Conservation (phyloP, 805 yeast species). For the Cyberlindnera xishuangbannaensis region DNA sequence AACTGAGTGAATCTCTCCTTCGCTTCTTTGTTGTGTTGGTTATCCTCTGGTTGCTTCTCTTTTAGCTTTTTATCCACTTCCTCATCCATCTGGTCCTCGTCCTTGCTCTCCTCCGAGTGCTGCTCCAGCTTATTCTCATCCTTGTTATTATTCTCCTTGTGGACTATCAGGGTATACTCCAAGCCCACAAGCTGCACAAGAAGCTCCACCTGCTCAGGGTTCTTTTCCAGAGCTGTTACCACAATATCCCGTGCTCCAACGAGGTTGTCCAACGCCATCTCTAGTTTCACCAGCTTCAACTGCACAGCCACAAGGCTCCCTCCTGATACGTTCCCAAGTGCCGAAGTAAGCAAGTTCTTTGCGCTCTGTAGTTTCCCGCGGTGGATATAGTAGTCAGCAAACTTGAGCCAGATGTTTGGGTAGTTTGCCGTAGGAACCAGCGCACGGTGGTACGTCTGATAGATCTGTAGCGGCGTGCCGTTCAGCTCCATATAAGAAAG, state of each 20-base stretch:
- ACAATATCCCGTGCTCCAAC: conserved; percentile 29
- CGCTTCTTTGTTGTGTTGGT: too few species aligned
- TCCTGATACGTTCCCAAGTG: conserved; percentile 24
- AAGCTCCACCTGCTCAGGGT: conserved; percentile 27
- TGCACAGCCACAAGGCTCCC: conserved; percentile 25
- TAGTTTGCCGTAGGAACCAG: conserved; percentile 40
- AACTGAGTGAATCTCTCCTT: too few species aligned
- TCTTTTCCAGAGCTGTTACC: conserved; percentile 22
- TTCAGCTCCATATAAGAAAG: conserved; percentile 44
- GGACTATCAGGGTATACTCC: conserved; percentile 34
- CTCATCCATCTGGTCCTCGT: conserved; percentile 1
- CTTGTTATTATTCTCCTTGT: too few species aligned
- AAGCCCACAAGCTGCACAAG: conserved; percentile 38
- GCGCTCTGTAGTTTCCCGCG: conserved; percentile 31
- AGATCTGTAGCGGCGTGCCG: conserved; percentile 12
- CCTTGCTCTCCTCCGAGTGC: too few species aligned
- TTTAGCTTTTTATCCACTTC: conserved; percentile 1
- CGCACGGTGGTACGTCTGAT: conserved; percentile 42
- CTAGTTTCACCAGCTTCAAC: conserved; percentile 38
- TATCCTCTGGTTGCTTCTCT: conserved; percentile 1
- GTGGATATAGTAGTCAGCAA: conserved; percentile 36
- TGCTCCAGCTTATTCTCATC: too few species aligned
- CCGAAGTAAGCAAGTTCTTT: conserved; percentile 32
- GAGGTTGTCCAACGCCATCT: conserved; percentile 32
- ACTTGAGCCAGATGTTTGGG: conserved; percentile 44